Base-by-base conservation (phyloP, 179 eudicot genomes). In the Patellifolia procumbens region DNA sequence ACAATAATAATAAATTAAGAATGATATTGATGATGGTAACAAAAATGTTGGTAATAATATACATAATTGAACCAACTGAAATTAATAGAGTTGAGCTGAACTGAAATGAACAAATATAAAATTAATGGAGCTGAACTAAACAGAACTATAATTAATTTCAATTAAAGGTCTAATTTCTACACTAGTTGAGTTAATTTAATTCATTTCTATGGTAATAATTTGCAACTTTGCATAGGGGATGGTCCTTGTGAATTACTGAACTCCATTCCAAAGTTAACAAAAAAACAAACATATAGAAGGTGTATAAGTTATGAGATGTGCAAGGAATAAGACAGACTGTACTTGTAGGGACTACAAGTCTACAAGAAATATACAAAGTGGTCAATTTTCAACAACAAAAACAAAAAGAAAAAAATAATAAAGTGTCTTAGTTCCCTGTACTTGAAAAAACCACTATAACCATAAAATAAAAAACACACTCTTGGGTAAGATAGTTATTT, bases 341-440 rank as follows among this genome's bases (percentile, higher is more conserved):
- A 2, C 13, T 45, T 45, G 49, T 45, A 9, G 49, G 24, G 6
- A 52, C 56, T 20, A 20, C 19, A 24, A 59, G n/a, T n/a, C n/a
- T n/a, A n/a, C n/a, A n/a, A n/a, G n/a, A n/a, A n/a, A n/a, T n/a
- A 16, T 24, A 59, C 61, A 56, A 70, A 32, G 16, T 70, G 60
- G 73, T 70, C 73, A 49, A 49, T 17, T 17, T 69, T 26, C 19
- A 45, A 11, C 4, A 28, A 13, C 5, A 10, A 26, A 26, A 68
- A 68, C 8, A 68, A 28, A 46, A n/a, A n/a, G n/a, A n/a, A n/a
- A n/a, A n/a, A n/a, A n/a, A n/a, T n/a, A n/a, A n/a, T n/a, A n/a
- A n/a, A n/a, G 60, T 26, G 60, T 70, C 73, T 51, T 17, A 56
- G 75, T 58, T 52, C 34, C 20, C 52, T 72, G 75, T 72, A 72